These are phyloP conservation scores for Fusarium sp. DNA, from an alignment of 2,329 filamentous ascomycete species.

Conservation along the genomic window DNA sequence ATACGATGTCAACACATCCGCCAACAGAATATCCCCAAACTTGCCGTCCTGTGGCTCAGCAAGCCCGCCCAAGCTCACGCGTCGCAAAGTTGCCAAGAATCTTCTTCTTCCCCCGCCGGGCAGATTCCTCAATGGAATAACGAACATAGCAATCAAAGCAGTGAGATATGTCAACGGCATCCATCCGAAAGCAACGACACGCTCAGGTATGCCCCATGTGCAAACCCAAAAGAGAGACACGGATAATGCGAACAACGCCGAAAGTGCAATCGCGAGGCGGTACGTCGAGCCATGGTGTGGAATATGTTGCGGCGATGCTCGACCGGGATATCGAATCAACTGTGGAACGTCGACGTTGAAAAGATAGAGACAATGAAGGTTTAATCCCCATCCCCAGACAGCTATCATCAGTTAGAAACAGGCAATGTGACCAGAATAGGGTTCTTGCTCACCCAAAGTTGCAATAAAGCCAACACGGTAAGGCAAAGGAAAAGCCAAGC, in stretches of 20 bases:
- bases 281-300: conserved; percentile 87
- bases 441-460: conserved; percentile 73
- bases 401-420: conserved; percentile 60
- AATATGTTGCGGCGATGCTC: conserved; percentile 73
- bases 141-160: conserved; percentile 75
- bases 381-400: conserved; percentile 94
- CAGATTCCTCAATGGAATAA: conserved; percentile 74
- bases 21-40: conserved; percentile 92
- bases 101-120: conserved; percentile 78
- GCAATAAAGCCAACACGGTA: conserved; percentile 89
- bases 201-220: conserved; percentile 74
- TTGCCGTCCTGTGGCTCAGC: conserved; percentile 89
- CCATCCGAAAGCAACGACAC: conserved; percentile 83
- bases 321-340: conserved; percentile 85
- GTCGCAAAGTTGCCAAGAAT: conserved; percentile 78
- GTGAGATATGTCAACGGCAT: conserved; percentile 86
- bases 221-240: conserved; percentile 85
- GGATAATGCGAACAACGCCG: conserved; percentile 74
- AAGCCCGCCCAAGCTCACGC: conserved; percentile 85
- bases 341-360: conserved; percentile 87
- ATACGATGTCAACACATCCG: conserved; percentile 94
- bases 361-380: conserved; percentile 85
- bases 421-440: not conserved
- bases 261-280: conserved; percentile 82
- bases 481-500: conserved; percentile 85